These are phyloP conservation scores for Eragrostis nindensis DNA, from an alignment of 176 grass and related monocot genomes.

Conservation along the genomic window DNA sequence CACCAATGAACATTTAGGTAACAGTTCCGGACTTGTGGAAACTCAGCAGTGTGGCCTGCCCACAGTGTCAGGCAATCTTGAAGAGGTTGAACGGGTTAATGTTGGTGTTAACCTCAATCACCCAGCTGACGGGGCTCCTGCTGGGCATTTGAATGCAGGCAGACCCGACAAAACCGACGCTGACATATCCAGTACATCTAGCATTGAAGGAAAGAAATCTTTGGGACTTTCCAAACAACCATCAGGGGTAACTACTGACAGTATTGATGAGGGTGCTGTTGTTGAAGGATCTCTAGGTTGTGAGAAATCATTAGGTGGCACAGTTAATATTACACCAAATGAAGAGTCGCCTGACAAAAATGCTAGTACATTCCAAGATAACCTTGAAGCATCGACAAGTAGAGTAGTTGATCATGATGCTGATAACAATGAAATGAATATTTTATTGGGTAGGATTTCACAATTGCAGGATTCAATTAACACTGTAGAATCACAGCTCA, in stretches of 20 bases:
- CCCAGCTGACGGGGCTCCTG: constrained; percentile 41
- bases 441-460: constrained; percentile 70
- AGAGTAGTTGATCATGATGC: constrained; percentile 38
- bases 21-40: constrained; percentile 44
- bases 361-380: constrained; percentile 43
- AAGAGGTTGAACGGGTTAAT: constrained; percentile 48
- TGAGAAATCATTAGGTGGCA: constrained; percentile 36
- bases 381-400: constrained; percentile 41
- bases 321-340: constrained; percentile 33
- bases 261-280: constrained; percentile 19
- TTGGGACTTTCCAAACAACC: constrained; percentile 42
- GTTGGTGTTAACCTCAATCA: constrained; percentile 52
- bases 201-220: constrained; percentile 50
- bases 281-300: constrained; percentile 42
- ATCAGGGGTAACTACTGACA: constrained; percentile 32
- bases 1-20: constrained; percentile 55
- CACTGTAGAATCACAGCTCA: constrained; percentile 68
- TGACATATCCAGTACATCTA: constrained; percentile 27
- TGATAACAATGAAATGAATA: constrained; percentile 66
- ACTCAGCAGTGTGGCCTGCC: constrained; percentile 41
- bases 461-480: constrained; percentile 76
- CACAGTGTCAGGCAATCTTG: constrained; percentile 38
- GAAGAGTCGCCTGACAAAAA: constrained; percentile 59
- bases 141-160: constrained; percentile 33
- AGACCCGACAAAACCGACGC: constrained; percentile 38